Evolutionary conservation across 768 basidiomycete genomes (phyloP).

Genomic region (Suillus ampliporus): DNA sequence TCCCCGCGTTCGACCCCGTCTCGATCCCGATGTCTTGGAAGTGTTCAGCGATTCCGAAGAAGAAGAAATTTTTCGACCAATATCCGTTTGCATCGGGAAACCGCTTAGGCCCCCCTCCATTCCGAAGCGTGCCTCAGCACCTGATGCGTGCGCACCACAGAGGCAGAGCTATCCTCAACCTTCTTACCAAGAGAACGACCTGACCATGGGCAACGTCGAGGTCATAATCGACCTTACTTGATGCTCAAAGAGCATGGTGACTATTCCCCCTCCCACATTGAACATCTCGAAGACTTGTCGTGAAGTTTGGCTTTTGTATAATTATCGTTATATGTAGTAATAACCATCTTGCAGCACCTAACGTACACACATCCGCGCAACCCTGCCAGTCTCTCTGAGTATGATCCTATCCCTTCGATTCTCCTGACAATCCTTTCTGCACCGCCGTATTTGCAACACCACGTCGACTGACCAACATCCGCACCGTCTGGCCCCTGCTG

Average conservation of each 20-base stretch:
- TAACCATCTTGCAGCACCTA: background rate
- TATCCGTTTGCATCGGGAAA: constrained; percentile 1
- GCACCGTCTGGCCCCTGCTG: constrained; percentile 33
- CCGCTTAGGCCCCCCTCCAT: background rate
- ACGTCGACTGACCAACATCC: constrained; percentile 30
- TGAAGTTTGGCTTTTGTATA: background rate
- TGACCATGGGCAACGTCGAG: background rate
- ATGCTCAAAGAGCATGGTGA: background rate
- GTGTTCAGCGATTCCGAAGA: constrained; percentile 8
- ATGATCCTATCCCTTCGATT: constrained; percentile 20
- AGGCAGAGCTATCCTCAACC: background rate
- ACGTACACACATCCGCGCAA: background rate
- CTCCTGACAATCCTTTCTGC: constrained; percentile 24
- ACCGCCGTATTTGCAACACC: constrained; percentile 29
- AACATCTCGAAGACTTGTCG: background rate
- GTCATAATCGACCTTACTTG: constrained; percentile 11
- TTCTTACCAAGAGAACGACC: constrained; percentile 4
- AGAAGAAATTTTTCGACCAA: constrained; percentile 3
- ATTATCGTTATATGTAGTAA: constrained; percentile 7
- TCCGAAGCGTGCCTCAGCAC: background rate
- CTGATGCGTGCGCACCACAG: background rate
- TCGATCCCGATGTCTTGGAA: constrained; percentile 1
- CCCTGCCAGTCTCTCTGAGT: constrained; percentile 3
- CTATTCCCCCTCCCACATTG: background rate
- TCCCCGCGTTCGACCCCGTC: background rate